Conservation (phyloP, 108 stramenopile species). For the Skeletonema potamos region DNA sequence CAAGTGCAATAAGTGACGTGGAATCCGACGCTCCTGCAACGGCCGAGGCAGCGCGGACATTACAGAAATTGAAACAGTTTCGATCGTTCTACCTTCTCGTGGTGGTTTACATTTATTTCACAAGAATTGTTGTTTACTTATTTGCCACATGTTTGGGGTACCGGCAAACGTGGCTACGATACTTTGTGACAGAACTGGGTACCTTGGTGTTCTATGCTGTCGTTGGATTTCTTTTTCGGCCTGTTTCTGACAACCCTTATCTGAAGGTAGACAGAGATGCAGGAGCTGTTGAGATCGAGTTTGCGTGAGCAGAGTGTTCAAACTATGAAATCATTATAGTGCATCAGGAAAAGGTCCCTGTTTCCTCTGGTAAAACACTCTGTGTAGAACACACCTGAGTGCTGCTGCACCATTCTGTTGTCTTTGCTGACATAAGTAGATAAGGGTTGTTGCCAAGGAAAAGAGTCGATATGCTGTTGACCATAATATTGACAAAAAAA, state of each 20-base stretch:
- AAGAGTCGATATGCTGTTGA: no score
- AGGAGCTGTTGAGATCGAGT: conserved; percentile 35
- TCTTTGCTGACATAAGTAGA: no score
- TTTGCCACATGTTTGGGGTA: conserved; percentile 85
- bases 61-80: conserved; percentile 88
- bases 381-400: no score
- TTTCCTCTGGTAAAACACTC: no score
- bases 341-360: background rate
- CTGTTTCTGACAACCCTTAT: conserved; percentile 85
- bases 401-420: no score
- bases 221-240: conserved; percentile 86
- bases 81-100: conserved; percentile 94
- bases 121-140: conserved; percentile 93
- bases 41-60: conserved; percentile 42
- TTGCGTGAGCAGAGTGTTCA: background rate
- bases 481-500: no score
- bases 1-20: conserved; percentile 28
- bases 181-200: conserved; percentile 79
- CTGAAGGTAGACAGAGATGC: conserved; percentile 41
- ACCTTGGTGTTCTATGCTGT: conserved; percentile 91
- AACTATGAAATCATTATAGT: background rate
- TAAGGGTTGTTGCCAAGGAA: no score
- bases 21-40: conserved; percentile 38
- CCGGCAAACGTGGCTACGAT: conserved; percentile 86
- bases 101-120: conserved; percentile 94